Evolutionary conservation across 805 yeast species (phyloP).

Genomic region (Debaryomyces castellii): DNA sequence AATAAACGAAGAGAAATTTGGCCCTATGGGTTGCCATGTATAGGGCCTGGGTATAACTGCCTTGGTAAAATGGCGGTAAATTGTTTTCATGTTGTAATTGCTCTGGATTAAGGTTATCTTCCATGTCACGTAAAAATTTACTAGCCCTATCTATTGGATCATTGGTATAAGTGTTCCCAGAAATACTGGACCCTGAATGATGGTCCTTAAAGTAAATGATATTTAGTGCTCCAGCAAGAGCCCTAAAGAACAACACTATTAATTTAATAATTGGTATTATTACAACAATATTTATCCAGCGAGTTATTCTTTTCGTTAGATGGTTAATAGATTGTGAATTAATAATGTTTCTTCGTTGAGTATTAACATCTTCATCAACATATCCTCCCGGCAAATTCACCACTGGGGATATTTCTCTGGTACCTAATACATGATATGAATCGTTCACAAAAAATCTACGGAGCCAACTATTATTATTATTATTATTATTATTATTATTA

Average conservation of each 20-base stretch:
- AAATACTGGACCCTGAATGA: conserved; percentile 6
- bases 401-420: conserved; percentile 2
- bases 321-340: conserved; percentile 17
- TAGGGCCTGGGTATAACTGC: conserved; percentile 80
- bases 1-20: conserved; percentile 68
- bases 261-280: conserved; percentile 26
- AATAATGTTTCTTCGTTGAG: conserved; percentile 9
- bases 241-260: conserved; percentile 20
- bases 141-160: conserved; percentile 57
- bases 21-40: conserved; percentile 67
- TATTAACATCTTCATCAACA: conserved; percentile 15
- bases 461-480: conserved; percentile 7
- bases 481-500: neutral
- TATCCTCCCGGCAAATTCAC: conserved; percentile 21
- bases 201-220: conserved; percentile 24
- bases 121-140: conserved; percentile 50
- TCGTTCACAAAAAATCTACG: conserved; percentile 7
- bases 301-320: conserved; percentile 2
- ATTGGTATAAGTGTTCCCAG: conserved; percentile 13
- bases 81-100: conserved; percentile 8
- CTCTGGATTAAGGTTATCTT: conserved; percentile 39
- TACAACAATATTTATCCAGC: conserved; percentile 12
- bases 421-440: conserved; percentile 8
- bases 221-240: conserved; percentile 21
- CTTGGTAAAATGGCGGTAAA: conserved; percentile 56